phyloP scores from a whole-genome alignment of 106 monocot genomes.

The Posidonia australis region DNA sequence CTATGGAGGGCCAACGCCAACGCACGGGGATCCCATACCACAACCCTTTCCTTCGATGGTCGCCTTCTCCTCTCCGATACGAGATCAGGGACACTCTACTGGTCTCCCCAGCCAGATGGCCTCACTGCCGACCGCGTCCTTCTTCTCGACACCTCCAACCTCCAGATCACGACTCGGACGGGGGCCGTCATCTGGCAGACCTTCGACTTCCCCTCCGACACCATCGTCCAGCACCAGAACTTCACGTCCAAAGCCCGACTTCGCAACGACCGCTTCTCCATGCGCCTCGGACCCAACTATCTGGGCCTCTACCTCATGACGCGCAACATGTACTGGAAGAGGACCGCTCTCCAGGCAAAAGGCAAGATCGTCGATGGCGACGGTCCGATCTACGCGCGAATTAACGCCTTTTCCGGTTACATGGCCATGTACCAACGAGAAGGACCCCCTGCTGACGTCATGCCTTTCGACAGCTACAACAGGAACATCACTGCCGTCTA shows the following conservation, averaged over 20 bases:
- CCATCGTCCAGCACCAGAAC: conserved; percentile 67
- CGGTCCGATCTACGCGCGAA: conserved; percentile 49
- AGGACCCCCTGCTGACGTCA: conserved; percentile 36
- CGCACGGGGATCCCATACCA: not conserved
- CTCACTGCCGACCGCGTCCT: conserved; percentile 3
- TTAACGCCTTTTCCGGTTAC: conserved; percentile 43
- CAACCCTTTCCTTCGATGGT: conserved; percentile 17
- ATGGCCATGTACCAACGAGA: conserved; percentile 75
- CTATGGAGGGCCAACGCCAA: conserved; percentile 9
- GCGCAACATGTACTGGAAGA: conserved; percentile 53
- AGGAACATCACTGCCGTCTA: conserved; percentile 6
- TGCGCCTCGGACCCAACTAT: conserved; percentile 36
- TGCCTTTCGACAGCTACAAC: conserved; percentile 67
- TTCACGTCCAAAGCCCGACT: conserved; percentile 41
- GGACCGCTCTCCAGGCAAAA: conserved; percentile 46
- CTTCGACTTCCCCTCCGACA: conserved; percentile 55
- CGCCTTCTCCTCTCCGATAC: conserved; percentile 1
- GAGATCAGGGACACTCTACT: conserved; percentile 1
- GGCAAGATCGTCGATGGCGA: conserved; percentile 29
- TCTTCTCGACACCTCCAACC: conserved; percentile 74
- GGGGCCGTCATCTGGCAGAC: conserved; percentile 43
- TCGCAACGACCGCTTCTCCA: conserved; percentile 23
- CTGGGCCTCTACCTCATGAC: conserved; percentile 27
- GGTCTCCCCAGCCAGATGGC: not conserved
- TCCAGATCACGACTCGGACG: conserved; percentile 30